Evolutionary conservation across 306 rosid species (phyloP).

Genomic region (Prunus fruticosa): DNA sequence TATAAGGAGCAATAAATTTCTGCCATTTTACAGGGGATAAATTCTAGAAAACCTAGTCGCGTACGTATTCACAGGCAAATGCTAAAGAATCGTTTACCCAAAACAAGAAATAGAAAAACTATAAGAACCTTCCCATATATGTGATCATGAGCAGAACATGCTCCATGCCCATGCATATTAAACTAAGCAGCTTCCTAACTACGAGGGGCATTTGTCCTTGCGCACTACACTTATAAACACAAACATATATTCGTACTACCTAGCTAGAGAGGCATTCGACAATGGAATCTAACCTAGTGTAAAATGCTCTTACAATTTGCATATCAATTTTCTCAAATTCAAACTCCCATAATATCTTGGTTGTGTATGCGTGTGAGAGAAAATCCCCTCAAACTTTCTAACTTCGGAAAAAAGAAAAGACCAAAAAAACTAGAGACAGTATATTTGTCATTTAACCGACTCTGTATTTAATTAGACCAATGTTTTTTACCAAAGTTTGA

Average conservation of each 20-base stretch:
- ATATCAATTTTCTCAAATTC: too few relatives aligned
- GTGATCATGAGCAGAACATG: constrained; percentile 29
- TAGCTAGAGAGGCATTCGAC: too few relatives aligned
- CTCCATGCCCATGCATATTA: constrained; percentile 27
- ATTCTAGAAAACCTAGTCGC: constrained; percentile 5
- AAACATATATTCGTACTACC: too few relatives aligned
- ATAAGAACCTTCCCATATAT: neutral
- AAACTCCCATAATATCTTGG: fast-evolving
- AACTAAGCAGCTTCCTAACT: constrained; percentile 30
- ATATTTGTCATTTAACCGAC: neutral
- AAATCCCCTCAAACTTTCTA: fast-evolving
- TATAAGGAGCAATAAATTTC: neutral
- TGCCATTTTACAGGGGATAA: neutral
- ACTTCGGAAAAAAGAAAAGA: neutral
- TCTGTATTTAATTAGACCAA: neutral
- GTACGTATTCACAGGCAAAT: neutral
- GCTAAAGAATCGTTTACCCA: neutral
- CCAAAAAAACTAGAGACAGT: neutral
- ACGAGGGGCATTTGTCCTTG: constrained; percentile 6
- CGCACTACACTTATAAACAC: constrained; percentile 10
- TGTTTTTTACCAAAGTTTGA: neutral
- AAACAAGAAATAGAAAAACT: neutral
- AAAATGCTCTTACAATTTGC: fast-evolving
- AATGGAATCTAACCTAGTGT: too few relatives aligned
- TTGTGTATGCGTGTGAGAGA: too few relatives aligned